A percentile compares a stretch with the other conserved stretches of the same genome.
phyloP scores from a whole-genome alignment of 768 basidiomycete species.

The Tubosaeta brunneosetosa region DNA sequence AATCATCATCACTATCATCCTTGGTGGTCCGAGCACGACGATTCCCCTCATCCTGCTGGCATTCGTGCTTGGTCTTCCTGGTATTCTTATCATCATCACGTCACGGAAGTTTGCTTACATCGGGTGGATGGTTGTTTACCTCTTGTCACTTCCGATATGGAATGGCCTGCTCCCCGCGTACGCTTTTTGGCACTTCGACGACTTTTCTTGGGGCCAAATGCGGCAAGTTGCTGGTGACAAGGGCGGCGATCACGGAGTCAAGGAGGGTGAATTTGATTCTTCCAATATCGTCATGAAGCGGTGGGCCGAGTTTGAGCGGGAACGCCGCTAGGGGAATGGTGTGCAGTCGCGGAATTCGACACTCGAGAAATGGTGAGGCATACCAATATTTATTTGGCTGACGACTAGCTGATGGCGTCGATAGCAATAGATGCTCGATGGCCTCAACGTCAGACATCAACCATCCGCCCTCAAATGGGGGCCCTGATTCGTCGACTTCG shows the following conservation, averaged over 20 bases:
- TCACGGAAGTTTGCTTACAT: slow-evolving; percentile 91
- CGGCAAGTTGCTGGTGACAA: slow-evolving; percentile 75
- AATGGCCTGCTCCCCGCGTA: slow-evolving; percentile 94
- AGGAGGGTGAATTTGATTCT: slow-evolving; percentile 97
- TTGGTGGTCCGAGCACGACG: slow-evolving; percentile 68
- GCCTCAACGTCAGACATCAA: slow-evolving; percentile 76
- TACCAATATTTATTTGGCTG: background rate
- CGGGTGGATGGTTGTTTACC: slow-evolving; percentile 96
- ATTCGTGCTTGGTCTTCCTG: slow-evolving; percentile 93
- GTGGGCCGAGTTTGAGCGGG: slow-evolving; percentile 97
- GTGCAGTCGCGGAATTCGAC: slow-evolving; percentile 77
- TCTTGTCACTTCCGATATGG: slow-evolving; percentile 92
- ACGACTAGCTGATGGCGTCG: slow-evolving; percentile 23
- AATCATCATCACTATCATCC: slow-evolving; percentile 83
- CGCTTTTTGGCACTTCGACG: slow-evolving; percentile 99
- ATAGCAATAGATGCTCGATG: slow-evolving; percentile 64
- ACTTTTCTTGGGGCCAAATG: slow-evolving; percentile 97
- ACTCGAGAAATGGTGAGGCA: slow-evolving; percentile 61
- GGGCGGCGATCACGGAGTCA: slow-evolving; percentile 75
- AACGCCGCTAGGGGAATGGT: slow-evolving; percentile 88
- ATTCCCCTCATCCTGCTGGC: slow-evolving; percentile 91
- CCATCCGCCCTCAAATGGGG: slow-evolving; percentile 45
- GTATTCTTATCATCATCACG: slow-evolving; percentile 92
- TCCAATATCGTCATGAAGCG: slow-evolving; percentile 97
- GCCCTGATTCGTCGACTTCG: slow-evolving; percentile 56